Conservation (phyloP, 1,284 basidiomycete species). For the Pholiota adiposa region DNA sequence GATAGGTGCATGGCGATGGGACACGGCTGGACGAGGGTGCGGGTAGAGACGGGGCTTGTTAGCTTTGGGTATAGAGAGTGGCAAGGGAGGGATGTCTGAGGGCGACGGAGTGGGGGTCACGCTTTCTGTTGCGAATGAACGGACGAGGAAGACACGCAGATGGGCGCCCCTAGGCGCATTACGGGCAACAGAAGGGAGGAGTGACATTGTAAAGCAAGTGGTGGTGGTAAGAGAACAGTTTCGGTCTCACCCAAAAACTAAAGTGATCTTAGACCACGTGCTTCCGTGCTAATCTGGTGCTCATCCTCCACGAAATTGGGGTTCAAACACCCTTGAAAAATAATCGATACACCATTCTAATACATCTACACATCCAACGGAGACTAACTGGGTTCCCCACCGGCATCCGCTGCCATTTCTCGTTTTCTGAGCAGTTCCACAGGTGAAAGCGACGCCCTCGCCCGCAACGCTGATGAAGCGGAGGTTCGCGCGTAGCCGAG, state of each 20-base stretch:
- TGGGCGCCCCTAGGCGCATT: constrained; percentile 8
- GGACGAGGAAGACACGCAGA: constrained; percentile 34
- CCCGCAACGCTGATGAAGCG: not conserved
- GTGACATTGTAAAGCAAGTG: constrained; percentile 17
- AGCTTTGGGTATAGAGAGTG: constrained; percentile 34
- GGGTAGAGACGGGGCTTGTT: constrained; percentile 47
- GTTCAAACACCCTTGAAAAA: not conserved
- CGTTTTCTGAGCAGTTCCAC: not conserved
- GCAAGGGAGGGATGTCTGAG: constrained; percentile 37
- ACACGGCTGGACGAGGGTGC: constrained; percentile 54
- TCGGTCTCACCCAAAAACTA: not conserved
- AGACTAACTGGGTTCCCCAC: not conserved
- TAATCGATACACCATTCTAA: not conserved
- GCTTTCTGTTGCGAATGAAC: constrained; percentile 56
- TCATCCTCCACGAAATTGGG: not conserved
- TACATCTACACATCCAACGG: not conserved
- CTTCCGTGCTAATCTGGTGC: not conserved
- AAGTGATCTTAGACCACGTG: constrained; percentile 19
- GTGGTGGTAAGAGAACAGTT: constrained; percentile 4
- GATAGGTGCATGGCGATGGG: constrained; percentile 36
- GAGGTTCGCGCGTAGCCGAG: constrained; percentile 21
- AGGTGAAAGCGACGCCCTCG: not conserved
- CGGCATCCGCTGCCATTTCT: not conserved
- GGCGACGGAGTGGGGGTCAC: constrained; percentile 18
- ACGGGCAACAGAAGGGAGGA: constrained; percentile 20